These are phyloP conservation scores for Rhizodiscina lignyota DNA, from an alignment of 495 filamentous ascomycete species.

Conservation along the genomic window DNA sequence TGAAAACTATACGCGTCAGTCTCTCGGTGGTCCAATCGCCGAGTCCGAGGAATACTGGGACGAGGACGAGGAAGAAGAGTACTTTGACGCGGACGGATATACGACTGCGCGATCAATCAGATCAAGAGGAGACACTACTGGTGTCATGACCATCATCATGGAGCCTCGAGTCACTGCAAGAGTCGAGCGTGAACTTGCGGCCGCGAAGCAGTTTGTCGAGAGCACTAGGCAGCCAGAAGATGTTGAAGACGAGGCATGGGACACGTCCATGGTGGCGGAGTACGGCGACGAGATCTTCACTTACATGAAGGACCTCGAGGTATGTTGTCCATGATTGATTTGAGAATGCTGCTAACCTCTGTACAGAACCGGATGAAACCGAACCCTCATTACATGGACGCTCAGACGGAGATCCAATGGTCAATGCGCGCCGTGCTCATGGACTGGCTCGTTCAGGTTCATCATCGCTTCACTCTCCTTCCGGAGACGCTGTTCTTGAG, in stretches of 20 bases:
- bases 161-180: conserved; percentile 50
- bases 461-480: conserved; percentile 73
- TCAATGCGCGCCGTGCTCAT: conserved; percentile 95
- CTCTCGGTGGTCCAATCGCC: neutral
- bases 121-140: conserved; percentile 64
- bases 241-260: conserved; percentile 73
- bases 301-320: conserved; percentile 82
- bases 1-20: no score
- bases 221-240: conserved; percentile 39
- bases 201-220: conserved; percentile 53
- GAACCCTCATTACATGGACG: conserved; percentile 87
- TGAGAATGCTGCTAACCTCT: neutral
- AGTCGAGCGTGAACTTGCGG: conserved; percentile 46
- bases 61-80: conserved; percentile 58
- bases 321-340: conserved; percentile 24
- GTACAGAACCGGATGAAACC: conserved; percentile 61
- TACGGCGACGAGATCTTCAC: conserved; percentile 90
- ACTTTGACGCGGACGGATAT: conserved; percentile 71
- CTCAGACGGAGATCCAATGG: conserved; percentile 95
- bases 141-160: conserved; percentile 52
- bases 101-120: conserved; percentile 56
- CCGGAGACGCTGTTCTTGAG: conserved; percentile 90
- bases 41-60: conserved; percentile 52
- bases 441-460: conserved; percentile 96
- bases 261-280: conserved; percentile 97